Evolutionary conservation across 495 filamentous ascomycete species (phyloP).

Genomic region (Aspergillus wentii): DNA sequence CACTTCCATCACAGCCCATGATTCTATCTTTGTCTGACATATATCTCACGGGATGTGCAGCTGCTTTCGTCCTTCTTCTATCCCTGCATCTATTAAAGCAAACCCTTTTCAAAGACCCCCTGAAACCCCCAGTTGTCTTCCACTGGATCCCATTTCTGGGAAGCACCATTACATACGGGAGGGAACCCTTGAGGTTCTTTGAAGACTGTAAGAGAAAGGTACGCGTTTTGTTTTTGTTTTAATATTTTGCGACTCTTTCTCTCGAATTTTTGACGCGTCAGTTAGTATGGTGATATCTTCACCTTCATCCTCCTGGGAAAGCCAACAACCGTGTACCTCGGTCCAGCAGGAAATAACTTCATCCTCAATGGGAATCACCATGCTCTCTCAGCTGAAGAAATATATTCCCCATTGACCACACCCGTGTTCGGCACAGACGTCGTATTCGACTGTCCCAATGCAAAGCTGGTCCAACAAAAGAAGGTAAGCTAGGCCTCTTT

Average conservation of each 20-base stretch:
- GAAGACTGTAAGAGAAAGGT: conserved; percentile 66
- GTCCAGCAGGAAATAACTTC: conserved; percentile 78
- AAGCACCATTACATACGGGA: conserved; percentile 75
- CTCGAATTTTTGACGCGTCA: not conserved
- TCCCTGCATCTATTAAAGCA: no score
- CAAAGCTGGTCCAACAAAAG: conserved; percentile 83
- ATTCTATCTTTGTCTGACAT: no score
- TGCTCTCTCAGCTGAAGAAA: conserved; percentile 77
- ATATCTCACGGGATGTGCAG: no score
- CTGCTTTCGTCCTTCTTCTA: no score
- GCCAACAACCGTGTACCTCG: conserved; percentile 72
- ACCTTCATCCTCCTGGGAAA: conserved; percentile 74
- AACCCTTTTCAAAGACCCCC: no score
- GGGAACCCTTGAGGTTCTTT: conserved; percentile 79
- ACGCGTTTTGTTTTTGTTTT: no score
- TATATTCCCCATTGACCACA: conserved; percentile 76
- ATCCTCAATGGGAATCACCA: conserved; percentile 80
- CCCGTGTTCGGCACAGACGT: conserved; percentile 85
- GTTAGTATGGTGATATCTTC: conserved; percentile 74
- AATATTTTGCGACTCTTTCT: not conserved
- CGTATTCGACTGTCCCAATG: conserved; percentile 83
- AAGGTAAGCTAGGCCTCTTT: conserved; percentile 41
- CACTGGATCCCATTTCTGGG: conserved; percentile 80
- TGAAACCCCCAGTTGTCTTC: conserved; percentile 78
- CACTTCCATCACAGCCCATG: no score